Percentiles rank a stretch among this genome's conserved stretches.
phyloP scores from a whole-genome alignment of 345 rosid genomes.

The Populus pruinosa region DNA sequence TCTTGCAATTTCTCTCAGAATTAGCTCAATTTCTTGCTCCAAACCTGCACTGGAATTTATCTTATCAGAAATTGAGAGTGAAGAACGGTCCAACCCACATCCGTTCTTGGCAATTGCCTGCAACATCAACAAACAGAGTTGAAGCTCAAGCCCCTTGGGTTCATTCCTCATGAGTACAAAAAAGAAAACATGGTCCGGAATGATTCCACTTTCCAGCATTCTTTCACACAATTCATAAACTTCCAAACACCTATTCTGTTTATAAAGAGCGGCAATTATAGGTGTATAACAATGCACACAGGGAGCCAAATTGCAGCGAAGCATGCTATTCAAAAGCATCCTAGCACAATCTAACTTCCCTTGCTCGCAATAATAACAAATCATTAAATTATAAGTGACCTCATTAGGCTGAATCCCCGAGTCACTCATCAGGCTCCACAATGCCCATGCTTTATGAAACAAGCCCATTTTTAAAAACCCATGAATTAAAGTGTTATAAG shows the following conservation, averaged over 20 bases:
- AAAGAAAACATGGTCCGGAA: constrained; percentile 61
- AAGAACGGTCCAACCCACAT: constrained; percentile 34
- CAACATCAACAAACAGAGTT: constrained; percentile 40
- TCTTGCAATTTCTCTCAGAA: constrained; percentile 44
- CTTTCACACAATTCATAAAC: constrained; percentile 40
- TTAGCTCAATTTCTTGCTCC: constrained; percentile 39
- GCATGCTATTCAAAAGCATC: constrained; percentile 39
- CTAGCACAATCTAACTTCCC: constrained; percentile 52
- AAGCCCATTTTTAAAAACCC: constrained; percentile 52
- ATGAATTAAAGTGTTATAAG: constrained; percentile 57
- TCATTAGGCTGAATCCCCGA: constrained; percentile 35
- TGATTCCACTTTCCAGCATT: constrained; percentile 47
- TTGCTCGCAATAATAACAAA: constrained; percentile 51
- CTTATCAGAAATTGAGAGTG: constrained; percentile 15
- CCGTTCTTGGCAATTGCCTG: constrained; percentile 45
- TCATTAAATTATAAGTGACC: constrained; percentile 51
- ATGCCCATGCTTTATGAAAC: constrained; percentile 41
- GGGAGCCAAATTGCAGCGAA: constrained; percentile 26
- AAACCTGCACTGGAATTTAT: constrained; percentile 19
- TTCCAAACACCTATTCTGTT: constrained; percentile 41
- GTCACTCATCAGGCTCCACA: constrained; percentile 42
- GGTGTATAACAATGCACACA: constrained; percentile 53
- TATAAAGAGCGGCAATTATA: constrained; percentile 47
- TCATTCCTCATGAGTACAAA: constrained; percentile 52
- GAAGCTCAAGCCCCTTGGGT: constrained; percentile 48